Base-by-base conservation (phyloP, 768 basidiomycete genomes). In the Baorangia bicolor region DNA sequence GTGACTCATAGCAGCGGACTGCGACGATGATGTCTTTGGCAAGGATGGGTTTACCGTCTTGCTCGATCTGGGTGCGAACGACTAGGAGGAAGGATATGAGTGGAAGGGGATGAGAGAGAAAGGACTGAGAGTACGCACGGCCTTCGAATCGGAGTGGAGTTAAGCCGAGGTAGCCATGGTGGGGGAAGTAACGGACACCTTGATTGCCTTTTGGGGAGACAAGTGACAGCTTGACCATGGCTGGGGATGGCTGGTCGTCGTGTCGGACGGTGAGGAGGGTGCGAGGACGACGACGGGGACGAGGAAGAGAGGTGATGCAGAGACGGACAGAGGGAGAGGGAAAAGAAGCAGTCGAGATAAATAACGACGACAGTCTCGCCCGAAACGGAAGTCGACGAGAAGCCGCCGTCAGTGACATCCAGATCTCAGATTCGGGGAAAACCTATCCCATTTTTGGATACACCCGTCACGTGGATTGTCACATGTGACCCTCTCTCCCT, bases 1-100 rank as follows among this genome's bases (percentile, higher is more conserved):
- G 83, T 39, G 86, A 78, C 76, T 94, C 91, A 68, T 92, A 92
- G 72, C 91, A 94, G 41, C 90, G 82, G 41, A 94, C 81, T n/a
- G 85, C 81, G 63, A 96, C 78, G 48, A 81, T 78, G 62, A 92
- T 73, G 38, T 84, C 82, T 62, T 80, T 85, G 61, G 86, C 85
- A 11, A 75, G 82, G 51, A 94, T 77, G 18, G 78, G 80, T 68
- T 85, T 89, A 27, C 75, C 75, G 73, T 92, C 91, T 20, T 81
- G 79, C 62, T 92, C 90, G 50, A 87, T 74, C 58, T 77, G 80
- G 40, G 88, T 90, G 58, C 84, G 78, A 34, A 93, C 87, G 66
- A 87, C 84, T 89, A 41, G 61, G 53, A 61, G 54, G 21, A 49
- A 6, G 14, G n/a, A 6, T 55, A 10, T 53, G 59, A 58, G 53